phyloP scores from a whole-genome alignment of 73 alveolate species.

The Paramecium pentaurelia region DNA sequence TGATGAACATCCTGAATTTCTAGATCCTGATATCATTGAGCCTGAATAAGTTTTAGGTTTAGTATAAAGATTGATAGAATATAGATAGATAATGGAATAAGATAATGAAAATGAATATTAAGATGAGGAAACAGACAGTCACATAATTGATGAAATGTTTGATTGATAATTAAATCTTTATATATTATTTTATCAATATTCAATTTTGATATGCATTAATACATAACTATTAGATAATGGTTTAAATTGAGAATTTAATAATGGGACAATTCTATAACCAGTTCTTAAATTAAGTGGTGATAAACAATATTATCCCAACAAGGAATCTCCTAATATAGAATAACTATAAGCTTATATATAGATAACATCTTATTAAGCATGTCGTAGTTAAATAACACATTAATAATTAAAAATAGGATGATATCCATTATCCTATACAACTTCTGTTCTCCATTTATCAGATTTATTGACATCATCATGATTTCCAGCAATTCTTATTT shows the following conservation, averaged over 20 bases:
- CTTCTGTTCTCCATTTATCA: slow-evolving; percentile 26
- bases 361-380: neutral
- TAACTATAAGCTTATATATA: slow-evolving; percentile 23
- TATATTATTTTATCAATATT: neutral
- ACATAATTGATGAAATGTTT: neutral
- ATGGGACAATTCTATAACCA: neutral
- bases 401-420: slow-evolving; percentile 3
- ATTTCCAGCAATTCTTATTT: slow-evolving; percentile 17
- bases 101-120: neutral
- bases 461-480: neutral
- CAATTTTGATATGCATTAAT: neutral
- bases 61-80: slow-evolving; percentile 23
- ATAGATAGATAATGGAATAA: neutral
- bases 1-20: slow-evolving; percentile 25
- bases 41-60: slow-evolving; percentile 30
- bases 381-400: neutral
- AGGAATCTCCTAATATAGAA: neutral
- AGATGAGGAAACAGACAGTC: neutral
- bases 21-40: slow-evolving; percentile 26
- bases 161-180: neutral
- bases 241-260: neutral
- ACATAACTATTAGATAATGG: neutral
- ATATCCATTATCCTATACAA: slow-evolving; percentile 1
- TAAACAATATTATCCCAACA: neutral
- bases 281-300: neutral